Evolutionary conservation across 2,329 filamentous ascomycete genomes (phyloP), one percentile per base, ranked within the genome.

Genomic region (Aspergillus calidoustus): DNA sequence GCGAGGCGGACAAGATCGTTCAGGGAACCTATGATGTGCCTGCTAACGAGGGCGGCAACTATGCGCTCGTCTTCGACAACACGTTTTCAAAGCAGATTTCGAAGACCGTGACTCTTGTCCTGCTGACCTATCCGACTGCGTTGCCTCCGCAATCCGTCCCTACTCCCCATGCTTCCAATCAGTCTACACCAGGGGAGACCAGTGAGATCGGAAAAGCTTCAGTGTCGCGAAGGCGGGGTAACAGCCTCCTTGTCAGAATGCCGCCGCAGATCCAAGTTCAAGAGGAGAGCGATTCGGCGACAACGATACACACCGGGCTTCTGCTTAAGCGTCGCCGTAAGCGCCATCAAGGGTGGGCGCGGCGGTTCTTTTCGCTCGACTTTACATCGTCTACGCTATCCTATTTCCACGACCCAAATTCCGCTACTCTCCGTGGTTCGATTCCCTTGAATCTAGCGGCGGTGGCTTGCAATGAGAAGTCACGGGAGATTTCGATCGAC

Each of bases 31-130:
- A 92, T 74, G 91, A 97, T 73, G 91, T 98, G 25, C 81, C 82
- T 0, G 72, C 81, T 7, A 88, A 87, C 38, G 88, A 95, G 66
- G 91, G 89, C 25, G 95, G 95, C 72, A 97, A 97, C 87, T 99
- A 96, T 75, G 95, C 93, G 60, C 83, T 99, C 64, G 92, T 98
- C 34, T 97, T 99, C 73, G 95, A 99, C 85, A 99, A 99, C 74
- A 99, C 95, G 30, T 99, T 99, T 76, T 97, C 93, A 63, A 98
- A 97, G 80, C 91, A 90, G 76, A 89, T 91, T 47, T 95, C 93
- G 57, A 99, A 99, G 80, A 97, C 91, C 31, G 93, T 93, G 22
- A 98, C 94, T 7, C 92, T 99, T 72, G 93, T 97, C 41, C 87
- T 99, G 56, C 86, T 98, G 75, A 98, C 93, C 44, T 97, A 98